Percentiles rank a stretch among this genome's conserved stretches.
Conservation (phyloP, 2,329 filamentous ascomycete species). For the Fusarium floridanum region DNA sequence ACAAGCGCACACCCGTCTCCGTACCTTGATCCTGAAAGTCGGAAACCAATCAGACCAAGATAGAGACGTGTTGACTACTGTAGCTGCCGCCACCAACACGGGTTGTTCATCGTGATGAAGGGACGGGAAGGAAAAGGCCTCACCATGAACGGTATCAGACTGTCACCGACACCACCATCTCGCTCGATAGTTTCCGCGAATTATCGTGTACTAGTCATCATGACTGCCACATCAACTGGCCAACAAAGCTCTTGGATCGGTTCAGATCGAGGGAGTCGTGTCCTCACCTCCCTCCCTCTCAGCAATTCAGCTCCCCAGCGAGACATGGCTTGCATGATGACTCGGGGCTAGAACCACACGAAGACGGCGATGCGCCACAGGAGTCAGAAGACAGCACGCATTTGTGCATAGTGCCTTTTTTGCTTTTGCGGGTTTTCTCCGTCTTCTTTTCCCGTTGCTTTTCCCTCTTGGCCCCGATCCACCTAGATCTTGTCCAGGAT, state of each 20-base stretch:
- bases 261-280: slow-evolving; percentile 25
- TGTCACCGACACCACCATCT: slow-evolving; percentile 20
- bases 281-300: slow-evolving; percentile 10
- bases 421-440: slow-evolving; percentile 24
- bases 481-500: slow-evolving; percentile 41
- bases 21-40: slow-evolving; percentile 31
- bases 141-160: slow-evolving; percentile 22
- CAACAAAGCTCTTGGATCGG: slow-evolving; percentile 4
- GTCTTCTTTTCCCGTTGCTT: slow-evolving; percentile 20
- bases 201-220: slow-evolving; percentile 14
- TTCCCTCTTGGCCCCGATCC: slow-evolving; percentile 26
- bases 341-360: slow-evolving; percentile 34
- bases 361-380: slow-evolving; percentile 35
- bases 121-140: slow-evolving; percentile 21
- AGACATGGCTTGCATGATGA: slow-evolving; percentile 45
- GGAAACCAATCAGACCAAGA: slow-evolving; percentile 30
- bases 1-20: background rate
- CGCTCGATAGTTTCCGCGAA: slow-evolving; percentile 35
- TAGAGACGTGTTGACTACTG: slow-evolving; percentile 25
- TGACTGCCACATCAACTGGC: slow-evolving; percentile 32
- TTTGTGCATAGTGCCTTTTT: slow-evolving; percentile 14
- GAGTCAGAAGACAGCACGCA: slow-evolving; percentile 16
- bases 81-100: slow-evolving; percentile 33
- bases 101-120: slow-evolving; percentile 32
- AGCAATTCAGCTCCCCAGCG: slow-evolving; percentile 20